Conservation (phyloP, 768 basidiomycete species). For the Boletus rex-veris region DNA sequence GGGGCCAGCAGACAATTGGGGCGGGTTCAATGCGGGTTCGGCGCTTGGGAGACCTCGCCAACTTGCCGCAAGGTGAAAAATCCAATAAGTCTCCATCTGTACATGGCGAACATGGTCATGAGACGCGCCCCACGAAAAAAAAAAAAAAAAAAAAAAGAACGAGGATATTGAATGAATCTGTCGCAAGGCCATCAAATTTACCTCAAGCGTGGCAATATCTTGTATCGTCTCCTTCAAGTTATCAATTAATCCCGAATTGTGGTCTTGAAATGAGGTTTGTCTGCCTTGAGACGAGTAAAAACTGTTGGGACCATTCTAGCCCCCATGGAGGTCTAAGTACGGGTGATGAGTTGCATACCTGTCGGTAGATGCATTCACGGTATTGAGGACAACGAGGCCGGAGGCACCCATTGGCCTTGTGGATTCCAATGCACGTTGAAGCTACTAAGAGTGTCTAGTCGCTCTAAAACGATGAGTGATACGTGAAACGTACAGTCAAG, state of each 20-base stretch:
- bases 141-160: background rate
- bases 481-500: conserved; percentile 39
- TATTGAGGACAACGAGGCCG: conserved; percentile 37
- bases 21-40: conserved; percentile 31
- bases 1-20: conserved; percentile 41
- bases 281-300: conserved; percentile 88
- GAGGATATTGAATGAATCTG: background rate
- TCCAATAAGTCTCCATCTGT: conserved; percentile 85
- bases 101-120: background rate
- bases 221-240: conserved; percentile 46
- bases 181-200: conserved; percentile 22
- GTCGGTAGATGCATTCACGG: conserved; percentile 78
- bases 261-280: conserved; percentile 75
- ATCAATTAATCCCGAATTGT: conserved; percentile 62
- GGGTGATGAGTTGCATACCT: conserved; percentile 43
- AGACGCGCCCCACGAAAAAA: background rate
- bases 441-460: conserved; percentile 32
- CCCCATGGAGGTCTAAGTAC: background rate
- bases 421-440: conserved; percentile 42
- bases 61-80: conserved; percentile 73
- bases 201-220: conserved; percentile 69
- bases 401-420: conserved; percentile 41
- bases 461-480: background rate
- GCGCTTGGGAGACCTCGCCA: conserved; percentile 45
- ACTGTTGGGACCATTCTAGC: conserved; percentile 35